A percentile compares a stretch with the other conserved stretches of the same genome.
Conservation (phyloP, 1,284 basidiomycete genomes). For the Cryptococcus sp. region DNA sequence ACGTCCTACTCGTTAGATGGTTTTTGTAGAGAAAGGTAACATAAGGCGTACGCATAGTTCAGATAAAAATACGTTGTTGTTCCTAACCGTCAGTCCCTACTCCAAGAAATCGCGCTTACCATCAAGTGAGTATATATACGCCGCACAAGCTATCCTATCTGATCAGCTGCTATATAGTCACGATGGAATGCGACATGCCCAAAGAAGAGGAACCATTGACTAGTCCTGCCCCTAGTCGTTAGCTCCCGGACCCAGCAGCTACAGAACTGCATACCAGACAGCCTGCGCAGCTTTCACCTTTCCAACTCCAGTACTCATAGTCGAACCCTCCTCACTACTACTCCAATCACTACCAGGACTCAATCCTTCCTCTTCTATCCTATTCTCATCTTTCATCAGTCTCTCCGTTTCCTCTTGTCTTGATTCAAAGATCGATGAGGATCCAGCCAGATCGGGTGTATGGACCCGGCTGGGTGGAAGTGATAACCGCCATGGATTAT, state of each 20-base stretch:
- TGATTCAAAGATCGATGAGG: background rate
- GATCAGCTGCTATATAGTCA: background rate
- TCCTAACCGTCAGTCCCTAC: conserved; percentile 13
- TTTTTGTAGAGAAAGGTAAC: background rate
- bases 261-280: conserved; percentile 29
- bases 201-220: conserved; percentile 61
- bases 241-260: background rate
- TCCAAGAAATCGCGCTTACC: conserved; percentile 39
- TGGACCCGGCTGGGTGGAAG: background rate
- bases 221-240: conserved; percentile 25
- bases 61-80: conserved; percentile 64
- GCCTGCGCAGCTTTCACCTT: conserved; percentile 43
- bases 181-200: conserved; percentile 50
- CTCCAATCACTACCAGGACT: background rate
- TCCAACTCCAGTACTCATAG: conserved; percentile 22
- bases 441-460: background rate
- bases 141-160: conserved; percentile 59
- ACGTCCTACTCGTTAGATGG: conserved; percentile 44
- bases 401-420: background rate
- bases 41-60: conserved; percentile 52
- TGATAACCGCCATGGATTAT: background rate
- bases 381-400: background rate
- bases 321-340: background rate
- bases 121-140: conserved; percentile 73
- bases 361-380: background rate